Evolutionary conservation across 352 stramenopile species (phyloP).

Genomic region (Phytophthora colocasiae): DNA sequence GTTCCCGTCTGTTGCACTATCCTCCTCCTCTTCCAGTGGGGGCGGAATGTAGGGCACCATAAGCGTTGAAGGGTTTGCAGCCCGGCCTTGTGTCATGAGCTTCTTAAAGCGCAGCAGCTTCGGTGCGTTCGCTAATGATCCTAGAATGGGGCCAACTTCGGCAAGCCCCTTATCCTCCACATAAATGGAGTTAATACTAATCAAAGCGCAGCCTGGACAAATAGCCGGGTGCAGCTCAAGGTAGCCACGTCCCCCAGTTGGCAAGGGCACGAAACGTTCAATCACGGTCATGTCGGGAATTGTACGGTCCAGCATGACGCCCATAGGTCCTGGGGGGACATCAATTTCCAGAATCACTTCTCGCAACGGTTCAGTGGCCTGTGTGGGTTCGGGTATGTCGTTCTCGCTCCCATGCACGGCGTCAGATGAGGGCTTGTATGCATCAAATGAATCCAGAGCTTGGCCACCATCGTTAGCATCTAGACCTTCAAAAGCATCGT

Average conservation of each 20-base stretch:
- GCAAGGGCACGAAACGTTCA: constrained; percentile 77
- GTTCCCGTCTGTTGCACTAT: constrained; percentile 23
- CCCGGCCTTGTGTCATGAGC: constrained; percentile 75
- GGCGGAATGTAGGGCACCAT: constrained; percentile 75
- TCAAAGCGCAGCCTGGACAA: constrained; percentile 74
- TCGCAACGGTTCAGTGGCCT: constrained; percentile 57
- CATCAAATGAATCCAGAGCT: constrained; percentile 46
- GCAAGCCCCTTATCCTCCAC: constrained; percentile 76
- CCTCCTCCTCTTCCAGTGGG: constrained; percentile 51
- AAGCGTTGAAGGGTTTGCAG: constrained; percentile 77
- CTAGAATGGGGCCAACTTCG: constrained; percentile 77
- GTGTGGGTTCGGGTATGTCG: constrained; percentile 24
- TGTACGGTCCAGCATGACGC: constrained; percentile 81
- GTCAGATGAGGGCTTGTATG: constrained; percentile 42
- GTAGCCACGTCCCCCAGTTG: constrained; percentile 71
- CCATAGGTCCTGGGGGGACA: constrained; percentile 81
- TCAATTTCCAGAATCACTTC: constrained; percentile 88
- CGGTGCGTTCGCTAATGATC: constrained; percentile 51
- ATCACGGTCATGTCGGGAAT: constrained; percentile 84
- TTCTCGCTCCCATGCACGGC: constrained; percentile 14
- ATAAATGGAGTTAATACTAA: constrained; percentile 81
- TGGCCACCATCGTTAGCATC: constrained; percentile 51
- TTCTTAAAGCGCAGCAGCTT: constrained; percentile 90
- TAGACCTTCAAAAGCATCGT: constrained; percentile 84
- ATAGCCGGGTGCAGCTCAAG: constrained; percentile 85